Evolutionary conservation across 202 grass and related monocot genomes (phyloP), one percentile per base, ranked within the genome.

Genomic region (Zizania palustris): DNA sequence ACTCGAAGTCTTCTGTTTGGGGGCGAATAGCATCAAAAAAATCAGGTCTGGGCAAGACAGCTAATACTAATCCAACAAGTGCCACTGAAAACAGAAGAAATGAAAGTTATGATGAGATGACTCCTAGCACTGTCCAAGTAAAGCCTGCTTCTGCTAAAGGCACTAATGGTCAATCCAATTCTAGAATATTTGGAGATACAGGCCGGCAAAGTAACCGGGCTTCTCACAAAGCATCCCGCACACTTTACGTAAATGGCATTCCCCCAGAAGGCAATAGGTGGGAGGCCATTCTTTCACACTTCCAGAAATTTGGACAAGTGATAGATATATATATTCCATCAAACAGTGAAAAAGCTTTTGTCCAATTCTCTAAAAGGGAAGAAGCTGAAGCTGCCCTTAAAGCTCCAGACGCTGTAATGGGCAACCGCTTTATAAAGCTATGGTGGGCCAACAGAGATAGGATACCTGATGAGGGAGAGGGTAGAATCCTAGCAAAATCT

Each of bases 401-500:
- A 83, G 85, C 96, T 18, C 91, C 96, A 58, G 96, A 98, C 55
- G 96, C 96, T 83, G 96, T 98, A 45, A 98, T 98, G 91, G 96
- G 91, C 33, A 98, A 98, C 57, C 91, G 96, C 63, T 98, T 98
- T 82, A 98, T 98, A 83, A 94, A 86, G 81, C 77, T 98, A 68
- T 90, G 90, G 91, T 98, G 96, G 96, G 96, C 96, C 4, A 98
- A 98, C 68, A 86, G 91, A 79, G 95, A 98, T 84, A 90, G 89
- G 73, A 67, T 93, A 69, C 57, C 69, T 64, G 86, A 91, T 57
- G 91, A 82, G 42, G 81, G 66, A 80, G 87, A 87, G 48, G 61
- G 42, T 56, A 83, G 63, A 74, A 34, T 80, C 8, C 59, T 72
- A 10, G 18, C 21, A 28, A 93, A 78, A 13, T 55, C 76, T 46